A percentile compares a stretch with the other conserved stretches of the same genome.
These are phyloP conservation scores for Inga laurina DNA, from an alignment of 306 rosid genomes.

Conservation along the genomic window DNA sequence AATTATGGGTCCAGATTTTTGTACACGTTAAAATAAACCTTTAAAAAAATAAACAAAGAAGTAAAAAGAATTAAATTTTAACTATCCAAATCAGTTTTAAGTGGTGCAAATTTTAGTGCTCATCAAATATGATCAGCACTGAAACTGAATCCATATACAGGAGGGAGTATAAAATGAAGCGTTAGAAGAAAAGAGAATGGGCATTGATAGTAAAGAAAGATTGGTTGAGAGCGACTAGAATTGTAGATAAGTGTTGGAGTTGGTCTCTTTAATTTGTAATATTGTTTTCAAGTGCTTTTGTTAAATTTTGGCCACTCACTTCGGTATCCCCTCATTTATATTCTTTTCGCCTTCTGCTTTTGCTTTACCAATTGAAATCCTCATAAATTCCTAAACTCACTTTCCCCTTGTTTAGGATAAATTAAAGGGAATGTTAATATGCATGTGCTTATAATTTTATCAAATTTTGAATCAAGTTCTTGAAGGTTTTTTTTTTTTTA, in stretches of 20 bases:
- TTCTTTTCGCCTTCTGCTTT: background rate
- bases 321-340: background rate
- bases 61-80: no score
- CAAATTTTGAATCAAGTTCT: no score
- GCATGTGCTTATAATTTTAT: no score
- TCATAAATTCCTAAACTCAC: background rate
- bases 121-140: no score
- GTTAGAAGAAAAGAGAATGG: background rate
- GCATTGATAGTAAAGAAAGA: background rate
- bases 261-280: background rate
- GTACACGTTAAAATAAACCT: no score
- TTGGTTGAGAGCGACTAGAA: constrained; percentile 32
- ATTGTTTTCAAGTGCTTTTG: background rate
- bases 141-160: no score
- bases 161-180: background rate
- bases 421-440: background rate
- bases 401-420: background rate
- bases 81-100: no score
- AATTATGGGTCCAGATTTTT: no score
- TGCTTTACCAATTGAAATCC: background rate
- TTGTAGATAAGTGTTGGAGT: constrained; percentile 37
- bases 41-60: no score
- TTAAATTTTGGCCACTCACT: background rate
- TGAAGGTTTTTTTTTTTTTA: no score
- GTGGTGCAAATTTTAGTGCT: no score